These are phyloP conservation scores for Penicillium sp. DNA, from an alignment of 2,329 filamentous ascomycete genomes.

Conservation along the genomic window DNA sequence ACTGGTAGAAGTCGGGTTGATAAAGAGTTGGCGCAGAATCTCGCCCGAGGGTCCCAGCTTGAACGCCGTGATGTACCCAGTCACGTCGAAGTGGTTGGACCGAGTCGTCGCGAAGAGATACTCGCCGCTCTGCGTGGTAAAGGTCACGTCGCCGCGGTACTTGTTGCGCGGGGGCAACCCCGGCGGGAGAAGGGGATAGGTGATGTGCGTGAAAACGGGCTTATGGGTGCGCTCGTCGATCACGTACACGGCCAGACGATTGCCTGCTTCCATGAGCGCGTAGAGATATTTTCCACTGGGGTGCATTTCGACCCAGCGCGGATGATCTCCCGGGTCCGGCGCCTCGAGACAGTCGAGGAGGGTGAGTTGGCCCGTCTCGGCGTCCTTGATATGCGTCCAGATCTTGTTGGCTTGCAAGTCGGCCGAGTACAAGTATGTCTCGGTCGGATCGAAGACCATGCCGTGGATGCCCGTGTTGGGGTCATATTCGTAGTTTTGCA, in stretches of 20 bases:
- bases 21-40: conserved; percentile 70
- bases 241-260: conserved; percentile 73
- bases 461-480: conserved; percentile 45
- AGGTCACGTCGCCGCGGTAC: conserved; percentile 81
- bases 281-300: conserved; percentile 73
- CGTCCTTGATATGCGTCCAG: conserved; percentile 73
- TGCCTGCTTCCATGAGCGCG: conserved; percentile 84
- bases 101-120: conserved; percentile 84
- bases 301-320: conserved; percentile 82
- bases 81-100: conserved; percentile 67
- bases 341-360: conserved; percentile 69
- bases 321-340: conserved; percentile 66
- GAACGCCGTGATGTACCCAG: conserved; percentile 79
- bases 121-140: conserved; percentile 59
- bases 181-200: conserved; percentile 73
- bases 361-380: conserved; percentile 55
- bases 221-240: conserved; percentile 67
- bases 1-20: conserved; percentile 79
- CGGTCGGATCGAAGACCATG: conserved; percentile 43
- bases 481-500: conserved; percentile 44
- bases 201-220: conserved; percentile 70
- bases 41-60: conserved; percentile 61
- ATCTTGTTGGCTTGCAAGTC: conserved; percentile 49
- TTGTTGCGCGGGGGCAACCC: conserved; percentile 45
- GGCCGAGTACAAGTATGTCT: conserved; percentile 45